Percentiles rank a stretch among this genome's conserved stretches.
These are phyloP conservation scores for Auricularia sp. DNA, from an alignment of 768 basidiomycete genomes.

Conservation along the genomic window DNA sequence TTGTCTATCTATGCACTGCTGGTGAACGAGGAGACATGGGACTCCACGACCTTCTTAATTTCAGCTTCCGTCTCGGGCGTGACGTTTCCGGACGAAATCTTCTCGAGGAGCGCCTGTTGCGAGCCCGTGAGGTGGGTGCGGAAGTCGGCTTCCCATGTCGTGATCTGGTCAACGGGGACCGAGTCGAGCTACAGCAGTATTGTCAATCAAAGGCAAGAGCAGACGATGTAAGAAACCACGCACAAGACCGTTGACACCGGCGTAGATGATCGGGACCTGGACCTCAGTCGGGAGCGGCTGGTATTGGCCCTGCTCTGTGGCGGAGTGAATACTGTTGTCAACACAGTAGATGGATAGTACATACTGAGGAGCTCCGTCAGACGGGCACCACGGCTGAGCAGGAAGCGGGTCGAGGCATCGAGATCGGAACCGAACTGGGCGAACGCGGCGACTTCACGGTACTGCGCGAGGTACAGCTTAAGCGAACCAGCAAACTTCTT, in stretches of 20 bases:
- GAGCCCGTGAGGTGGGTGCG: slow-evolving; percentile 71
- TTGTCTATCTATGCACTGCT: background rate
- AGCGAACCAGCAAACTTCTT: slow-evolving; percentile 99
- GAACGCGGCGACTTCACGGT: slow-evolving; percentile 99
- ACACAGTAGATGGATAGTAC: slow-evolving; percentile 17
- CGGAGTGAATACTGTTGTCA: background rate
- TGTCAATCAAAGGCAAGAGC: background rate
- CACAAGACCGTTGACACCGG: slow-evolving; percentile 98
- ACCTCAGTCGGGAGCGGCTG: slow-evolving; percentile 89
- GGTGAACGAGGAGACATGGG: slow-evolving; percentile 68
- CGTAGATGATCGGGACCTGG: slow-evolving; percentile 98
- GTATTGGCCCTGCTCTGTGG: slow-evolving; percentile 93
- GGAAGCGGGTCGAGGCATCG: slow-evolving; percentile 98
- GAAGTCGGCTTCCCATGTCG: slow-evolving; percentile 88
- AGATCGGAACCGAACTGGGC: slow-evolving; percentile 99
- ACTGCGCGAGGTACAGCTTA: slow-evolving; percentile 99
- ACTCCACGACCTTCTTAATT: slow-evolving; percentile 92
- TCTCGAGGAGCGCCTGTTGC: slow-evolving; percentile 66
- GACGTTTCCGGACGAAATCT: slow-evolving; percentile 75
- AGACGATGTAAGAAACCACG: slow-evolving; percentile 19
- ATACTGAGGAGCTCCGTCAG: slow-evolving; percentile 89
- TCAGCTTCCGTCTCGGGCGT: slow-evolving; percentile 84
- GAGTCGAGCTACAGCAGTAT: slow-evolving; percentile 59
- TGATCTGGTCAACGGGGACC: slow-evolving; percentile 91
- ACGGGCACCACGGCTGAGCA: slow-evolving; percentile 95